Evolutionary conservation across 2,329 filamentous ascomycete species (phyloP), one percentile per base, ranked within the genome.

Genomic region (Penicillium capsulatum): DNA sequence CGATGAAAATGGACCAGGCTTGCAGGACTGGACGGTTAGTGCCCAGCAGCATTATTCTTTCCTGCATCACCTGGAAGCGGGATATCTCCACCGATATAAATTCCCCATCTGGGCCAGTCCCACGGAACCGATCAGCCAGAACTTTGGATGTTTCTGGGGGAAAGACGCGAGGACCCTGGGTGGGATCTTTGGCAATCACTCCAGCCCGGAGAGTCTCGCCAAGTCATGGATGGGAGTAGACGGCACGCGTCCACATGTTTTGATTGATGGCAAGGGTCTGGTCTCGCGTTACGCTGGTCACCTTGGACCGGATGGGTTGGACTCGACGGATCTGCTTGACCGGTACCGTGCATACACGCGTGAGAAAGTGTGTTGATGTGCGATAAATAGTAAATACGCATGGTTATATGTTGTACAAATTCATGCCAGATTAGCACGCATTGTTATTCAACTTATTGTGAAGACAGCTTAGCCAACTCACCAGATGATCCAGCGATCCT

Each of bases 121-220:
- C 11, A 73, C 70, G 17, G 63, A 66, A 36, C 66, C 73, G 16
- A 68, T 77, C 51, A 76, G 73, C 33, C 70, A 75, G 19, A 75
- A 77, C 48, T 75, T 80, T 46, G 63, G 74, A 29, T 73, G 71
- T 30, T 68, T 80, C 34, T 69, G 72, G 63, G 73, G 74, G n/a
- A 62, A 62, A 19, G 74, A 79, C 48, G 70, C 75, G 30, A 64
- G 67, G n/a, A 57, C 60, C 22, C 67, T 73, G 39, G 63, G 73
- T 10, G 34, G 38, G 3, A 40, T 50, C 24, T 72, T 74, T 2
- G 67, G 73, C 17, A 53, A 66, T 3, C 63, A 43, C 68, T 42
- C 64, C 67, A 16, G 62, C 9, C 4, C 9, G 29, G 59, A 59
- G 22, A 64, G 68, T 35, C 38, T 60, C 38, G 64, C 68, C 0